phyloP scores from a whole-genome alignment of 2,329 filamentous ascomycete genomes.

The Aschersonia sp. region DNA sequence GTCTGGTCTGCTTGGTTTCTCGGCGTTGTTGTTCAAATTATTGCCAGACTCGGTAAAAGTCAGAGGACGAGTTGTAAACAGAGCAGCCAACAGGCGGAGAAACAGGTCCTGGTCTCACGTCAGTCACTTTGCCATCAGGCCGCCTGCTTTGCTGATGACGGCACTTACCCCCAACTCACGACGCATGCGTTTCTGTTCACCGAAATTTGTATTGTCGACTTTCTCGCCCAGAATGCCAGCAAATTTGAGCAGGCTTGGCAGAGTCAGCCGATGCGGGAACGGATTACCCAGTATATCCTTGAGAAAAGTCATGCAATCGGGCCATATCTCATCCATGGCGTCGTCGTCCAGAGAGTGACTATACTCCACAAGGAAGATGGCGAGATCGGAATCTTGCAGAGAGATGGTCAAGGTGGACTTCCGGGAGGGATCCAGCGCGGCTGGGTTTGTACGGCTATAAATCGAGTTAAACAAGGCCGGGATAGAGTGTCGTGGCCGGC shows the following conservation, averaged over 20 bases:
- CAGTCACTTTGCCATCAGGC: neutral
- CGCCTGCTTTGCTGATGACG: neutral
- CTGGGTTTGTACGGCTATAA: slow-evolving; percentile 82
- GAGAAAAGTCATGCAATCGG: slow-evolving; percentile 81
- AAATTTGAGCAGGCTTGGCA: slow-evolving; percentile 78
- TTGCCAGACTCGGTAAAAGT: slow-evolving; percentile 45
- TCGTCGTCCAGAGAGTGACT: slow-evolving; percentile 85
- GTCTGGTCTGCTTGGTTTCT: slow-evolving; percentile 20
- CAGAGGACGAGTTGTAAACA: slow-evolving; percentile 78
- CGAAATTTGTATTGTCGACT: slow-evolving; percentile 94
- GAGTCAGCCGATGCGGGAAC: slow-evolving; percentile 81
- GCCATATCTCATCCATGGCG: slow-evolving; percentile 96
- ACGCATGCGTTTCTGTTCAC: slow-evolving; percentile 84
- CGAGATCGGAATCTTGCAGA: slow-evolving; percentile 68
- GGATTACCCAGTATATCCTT: slow-evolving; percentile 85
- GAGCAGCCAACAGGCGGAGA: slow-evolving; percentile 73
- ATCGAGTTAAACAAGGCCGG: slow-evolving; percentile 93
- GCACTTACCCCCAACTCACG: slow-evolving; percentile 66
- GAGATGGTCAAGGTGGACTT: slow-evolving; percentile 83
- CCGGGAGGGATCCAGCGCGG: slow-evolving; percentile 59
- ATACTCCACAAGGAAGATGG: slow-evolving; percentile 83
- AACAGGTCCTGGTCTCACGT: slow-evolving; percentile 52
- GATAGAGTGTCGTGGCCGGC: slow-evolving; percentile 78
- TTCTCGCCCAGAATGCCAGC: slow-evolving; percentile 84
- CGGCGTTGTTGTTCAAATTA: slow-evolving; percentile 16